Base-by-base conservation (phyloP, 2,329 filamentous ascomycete species). In the Nothophaeocryptopus gaeumannii region DNA sequence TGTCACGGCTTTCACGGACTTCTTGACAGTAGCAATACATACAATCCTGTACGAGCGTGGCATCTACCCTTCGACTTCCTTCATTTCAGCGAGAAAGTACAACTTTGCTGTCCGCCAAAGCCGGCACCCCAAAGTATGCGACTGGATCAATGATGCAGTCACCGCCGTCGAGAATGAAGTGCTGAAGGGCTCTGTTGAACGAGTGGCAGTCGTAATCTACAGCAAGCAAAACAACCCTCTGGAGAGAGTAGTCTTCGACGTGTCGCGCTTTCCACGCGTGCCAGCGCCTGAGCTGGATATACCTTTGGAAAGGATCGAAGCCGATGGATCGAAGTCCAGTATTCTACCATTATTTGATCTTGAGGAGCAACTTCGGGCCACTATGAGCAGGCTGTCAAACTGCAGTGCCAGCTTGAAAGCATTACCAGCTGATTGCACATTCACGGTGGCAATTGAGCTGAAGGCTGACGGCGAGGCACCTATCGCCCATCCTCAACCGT, bases 91-190 rank as follows among this genome's bases (percentile, higher is more conserved):
- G 34, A 82, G 86, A 56, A 89, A 88, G 62, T 91, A 91, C 76
- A 90, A 92, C 72, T 84, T 89, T 51, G 80, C 89, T 29, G 86
- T 95, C 39, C 85, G 87, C 62, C 90, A 96, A 67, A 92, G 83
- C 53, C 86, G 90, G 50, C 90, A 96, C 69, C 89, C 91, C 0
- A 81, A 82, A 60, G 86, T 96, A 57, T 95, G 89, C 76, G 75
- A 82, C 62, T 96, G 91, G 87, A 83, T 96, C 70, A 81, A 78
- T 65, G 87, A 93, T 67, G 89, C 90, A 58, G 81, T 93, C 36
- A 74, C 83, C 55, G 86, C 89, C 32, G 80, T 90, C 15, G 77
- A 81, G 52, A 76, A 74, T 3, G 86, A 95, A 71, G 77, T 96
- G 32, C 77, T 86, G 40, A 78, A 69, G 67, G 76, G 78, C 58